Percentiles rank a stretch among this genome's conserved stretches.
phyloP scores from a whole-genome alignment of 2,329 filamentous ascomycete genomes.

The Colletotrichum orbiculare region DNA sequence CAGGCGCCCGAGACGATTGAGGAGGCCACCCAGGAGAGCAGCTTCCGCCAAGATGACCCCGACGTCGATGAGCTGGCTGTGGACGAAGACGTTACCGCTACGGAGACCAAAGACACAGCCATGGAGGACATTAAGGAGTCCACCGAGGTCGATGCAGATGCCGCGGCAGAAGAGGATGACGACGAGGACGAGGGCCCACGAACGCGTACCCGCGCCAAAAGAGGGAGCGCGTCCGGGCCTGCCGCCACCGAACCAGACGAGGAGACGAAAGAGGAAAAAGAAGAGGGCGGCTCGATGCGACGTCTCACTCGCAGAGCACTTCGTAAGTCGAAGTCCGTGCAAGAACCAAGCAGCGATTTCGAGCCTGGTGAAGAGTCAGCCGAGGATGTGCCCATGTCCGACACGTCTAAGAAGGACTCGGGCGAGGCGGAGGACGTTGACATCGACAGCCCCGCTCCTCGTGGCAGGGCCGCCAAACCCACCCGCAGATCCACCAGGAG shows the following conservation, averaged over 20 bases:
- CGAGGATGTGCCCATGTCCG: conserved; percentile 58
- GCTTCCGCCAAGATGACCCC: conserved; percentile 49
- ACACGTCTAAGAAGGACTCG: conserved; percentile 48
- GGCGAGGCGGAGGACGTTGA: conserved; percentile 55
- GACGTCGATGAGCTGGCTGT: conserved; percentile 52
- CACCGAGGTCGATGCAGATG: conserved; percentile 45
- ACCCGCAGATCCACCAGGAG: conserved; percentile 56
- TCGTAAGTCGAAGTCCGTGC: conserved; percentile 58
- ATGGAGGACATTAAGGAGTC: conserved; percentile 43
- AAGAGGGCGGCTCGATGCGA: conserved; percentile 50
- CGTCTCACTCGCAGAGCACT: conserved; percentile 60
- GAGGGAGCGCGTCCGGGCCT: conserved; percentile 45
- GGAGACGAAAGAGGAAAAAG: conserved; percentile 40
- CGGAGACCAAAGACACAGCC: conserved; percentile 38
- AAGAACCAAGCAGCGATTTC: conserved; percentile 70
- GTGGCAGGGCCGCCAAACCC: conserved; percentile 56
- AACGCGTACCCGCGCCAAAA: conserved; percentile 55
- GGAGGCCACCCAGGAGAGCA: conserved; percentile 66
- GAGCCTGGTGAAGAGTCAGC: conserved; percentile 70
- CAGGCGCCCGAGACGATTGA: conserved; percentile 59
- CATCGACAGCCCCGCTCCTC: conserved; percentile 60
- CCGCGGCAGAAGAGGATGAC: conserved; percentile 50
- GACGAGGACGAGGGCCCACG: conserved; percentile 63
- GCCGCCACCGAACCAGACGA: conserved; percentile 43
- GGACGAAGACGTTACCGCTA: conserved; percentile 43